Base-by-base conservation (phyloP, 1,284 basidiomycete species). In the Flammula alnicola region DNA sequence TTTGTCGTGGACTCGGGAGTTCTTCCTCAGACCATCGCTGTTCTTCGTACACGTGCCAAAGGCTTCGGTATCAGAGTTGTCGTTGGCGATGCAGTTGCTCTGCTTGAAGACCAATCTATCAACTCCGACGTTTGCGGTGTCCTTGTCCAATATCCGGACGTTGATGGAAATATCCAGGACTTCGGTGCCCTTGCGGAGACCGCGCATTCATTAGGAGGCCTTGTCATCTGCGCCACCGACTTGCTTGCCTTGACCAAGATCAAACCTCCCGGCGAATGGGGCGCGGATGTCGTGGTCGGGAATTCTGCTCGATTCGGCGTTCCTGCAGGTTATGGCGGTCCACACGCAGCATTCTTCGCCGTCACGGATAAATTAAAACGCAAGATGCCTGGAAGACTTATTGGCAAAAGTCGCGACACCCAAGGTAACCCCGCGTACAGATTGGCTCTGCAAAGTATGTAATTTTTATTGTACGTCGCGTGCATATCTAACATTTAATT, bases 191-290 rank as follows among this genome's bases (percentile, higher is more conserved):
- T 97, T 12, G 80, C 92, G 2, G 69, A 83, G 17, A 76, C 81
- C 20, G 81, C 90, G 27, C 95, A 98, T 68, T 73, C 77, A n/a
- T 64, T 77, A 14, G 90, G 90, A 30, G 94, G 81, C 35, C 80
- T 98, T 54, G 82, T 96, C 44, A 81, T 91, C 17, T 92, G 88
- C 57, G 94, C 94, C 9, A 93, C 93, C 10, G 96, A 99, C 71
- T 81, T 99, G 42, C 78, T 99, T 23, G 93, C 96, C 2, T 76
- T 98, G 63, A 95, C 95, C 6, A 83, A 95, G 80, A 80, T 99
- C 61, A 94, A 92, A 65, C 93, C 96, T 19, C 96, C 96, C 9
- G 96, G 96, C 50, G 96, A 98, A 77, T 98, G 96, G 93, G 96
- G 96, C 41, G 95, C 95, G 27, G 96, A 99, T 69, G 88, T 99